These are phyloP conservation scores for Beauveria australis DNA, from an alignment of 2,329 filamentous ascomycete genomes.

Conservation along the genomic window DNA sequence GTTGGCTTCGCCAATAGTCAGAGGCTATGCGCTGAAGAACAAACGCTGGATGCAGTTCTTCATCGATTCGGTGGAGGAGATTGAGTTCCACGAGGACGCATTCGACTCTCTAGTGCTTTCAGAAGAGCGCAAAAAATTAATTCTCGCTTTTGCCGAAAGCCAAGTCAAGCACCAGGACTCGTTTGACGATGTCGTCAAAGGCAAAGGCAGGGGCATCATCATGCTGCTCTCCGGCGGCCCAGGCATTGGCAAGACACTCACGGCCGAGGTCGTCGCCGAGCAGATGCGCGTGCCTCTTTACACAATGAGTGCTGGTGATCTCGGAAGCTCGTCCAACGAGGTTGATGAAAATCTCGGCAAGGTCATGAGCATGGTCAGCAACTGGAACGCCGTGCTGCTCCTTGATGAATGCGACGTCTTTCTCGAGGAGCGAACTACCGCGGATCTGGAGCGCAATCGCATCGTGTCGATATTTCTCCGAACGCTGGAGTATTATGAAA, in stretches of 20 bases:
- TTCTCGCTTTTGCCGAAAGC: slow-evolving; percentile 69
- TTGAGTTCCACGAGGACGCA: slow-evolving; percentile 74
- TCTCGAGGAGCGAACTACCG: slow-evolving; percentile 71
- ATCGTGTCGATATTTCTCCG: slow-evolving; percentile 82
- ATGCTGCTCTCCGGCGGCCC: slow-evolving; percentile 75
- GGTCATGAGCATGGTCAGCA: slow-evolving; percentile 77
- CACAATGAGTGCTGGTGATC: slow-evolving; percentile 72
- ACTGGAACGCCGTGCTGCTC: slow-evolving; percentile 77
- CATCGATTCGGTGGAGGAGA: slow-evolving; percentile 72
- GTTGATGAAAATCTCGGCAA: slow-evolving; percentile 73
- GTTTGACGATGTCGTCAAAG: slow-evolving; percentile 74
- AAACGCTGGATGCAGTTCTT: slow-evolving; percentile 88
- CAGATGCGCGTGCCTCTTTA: slow-evolving; percentile 74
- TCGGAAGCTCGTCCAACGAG: slow-evolving; percentile 66
- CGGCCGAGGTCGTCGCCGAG: slow-evolving; percentile 78
- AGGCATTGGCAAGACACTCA: slow-evolving; percentile 82
- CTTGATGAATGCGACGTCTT: slow-evolving; percentile 83
- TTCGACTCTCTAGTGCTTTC: slow-evolving; percentile 74
- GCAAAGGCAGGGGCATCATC: slow-evolving; percentile 84
- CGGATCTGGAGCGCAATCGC: slow-evolving; percentile 77
- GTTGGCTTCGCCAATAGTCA: slow-evolving; percentile 72
- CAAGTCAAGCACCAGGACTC: slow-evolving; percentile 72
- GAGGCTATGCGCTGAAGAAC: slow-evolving; percentile 80
- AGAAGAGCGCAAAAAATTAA: slow-evolving; percentile 53
- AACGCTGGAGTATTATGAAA: slow-evolving; percentile 83